A percentile compares a stretch with the other conserved stretches of the same genome.
phyloP scores from a whole-genome alignment of 1,284 basidiomycete genomes.

The Baeospora myosura region DNA sequence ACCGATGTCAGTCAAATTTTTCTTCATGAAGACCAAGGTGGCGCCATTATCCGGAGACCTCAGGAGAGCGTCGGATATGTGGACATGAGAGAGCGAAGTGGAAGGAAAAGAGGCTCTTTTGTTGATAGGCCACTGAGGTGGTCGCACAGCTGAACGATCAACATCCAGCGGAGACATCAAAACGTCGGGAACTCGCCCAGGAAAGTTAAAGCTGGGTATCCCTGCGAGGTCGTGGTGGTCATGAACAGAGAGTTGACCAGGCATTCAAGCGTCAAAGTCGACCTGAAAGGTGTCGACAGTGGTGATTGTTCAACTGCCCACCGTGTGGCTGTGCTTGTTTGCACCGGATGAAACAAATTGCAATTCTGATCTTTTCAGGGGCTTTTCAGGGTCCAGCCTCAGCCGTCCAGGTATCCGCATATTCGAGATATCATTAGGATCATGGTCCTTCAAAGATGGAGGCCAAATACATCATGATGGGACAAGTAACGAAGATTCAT shows the following conservation, averaged over 20 bases:
- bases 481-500: background rate
- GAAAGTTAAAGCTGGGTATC: background rate
- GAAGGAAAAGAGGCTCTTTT: conserved; percentile 18
- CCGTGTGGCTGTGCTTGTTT: too few species aligned
- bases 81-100: conserved; percentile 42
- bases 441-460: too few species aligned
- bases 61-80: conserved; percentile 60
- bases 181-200: background rate
- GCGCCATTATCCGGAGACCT: conserved; percentile 71
- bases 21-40: conserved; percentile 78
- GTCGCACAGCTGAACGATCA: conserved; percentile 24
- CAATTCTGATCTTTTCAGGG: too few species aligned
- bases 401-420: background rate
- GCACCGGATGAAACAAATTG: too few species aligned
- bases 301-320: too few species aligned
- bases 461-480: too few species aligned
- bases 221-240: conserved; percentile 14
- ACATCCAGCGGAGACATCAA: conserved; percentile 26
- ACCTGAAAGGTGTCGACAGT: too few species aligned
- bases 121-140: conserved; percentile 14
- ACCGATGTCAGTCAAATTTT: conserved; percentile 68
- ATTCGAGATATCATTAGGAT: too few species aligned
- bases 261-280: too few species aligned
- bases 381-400: too few species aligned
- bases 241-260: conserved; percentile 11